A percentile compares a stretch with the other conserved stretches of the same genome.
These are phyloP conservation scores for Begonia fuchsioides DNA, from an alignment of 306 rosid species.

Conservation along the genomic window DNA sequence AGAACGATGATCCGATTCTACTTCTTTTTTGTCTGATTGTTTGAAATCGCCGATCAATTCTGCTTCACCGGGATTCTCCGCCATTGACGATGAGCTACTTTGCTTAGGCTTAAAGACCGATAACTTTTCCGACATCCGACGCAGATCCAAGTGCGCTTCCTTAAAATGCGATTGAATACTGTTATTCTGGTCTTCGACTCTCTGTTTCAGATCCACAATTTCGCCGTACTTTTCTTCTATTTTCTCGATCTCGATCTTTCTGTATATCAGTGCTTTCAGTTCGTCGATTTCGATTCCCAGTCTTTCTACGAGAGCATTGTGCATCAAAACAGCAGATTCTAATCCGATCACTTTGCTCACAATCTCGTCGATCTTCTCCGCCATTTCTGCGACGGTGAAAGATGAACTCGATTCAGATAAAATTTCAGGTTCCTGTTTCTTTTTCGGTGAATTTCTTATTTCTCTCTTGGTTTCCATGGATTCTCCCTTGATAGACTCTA, in stretches of 20 bases:
- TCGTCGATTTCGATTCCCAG: slow-evolving; percentile 53
- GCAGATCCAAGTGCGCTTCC: slow-evolving; percentile 40
- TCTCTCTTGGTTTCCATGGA: slow-evolving; percentile 16
- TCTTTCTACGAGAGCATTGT: slow-evolving; percentile 45
- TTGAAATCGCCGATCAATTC: neutral
- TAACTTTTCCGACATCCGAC: slow-evolving; percentile 40
- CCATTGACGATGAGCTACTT: slow-evolving; percentile 1
- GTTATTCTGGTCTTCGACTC: slow-evolving; percentile 37
- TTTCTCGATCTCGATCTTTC: slow-evolving; percentile 37
- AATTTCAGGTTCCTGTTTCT: slow-evolving; percentile 29
- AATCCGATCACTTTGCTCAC: slow-evolving; percentile 62
- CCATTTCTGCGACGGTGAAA: slow-evolving; percentile 58
- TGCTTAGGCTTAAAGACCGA: slow-evolving; percentile 24
- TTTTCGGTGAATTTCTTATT: slow-evolving; percentile 8
- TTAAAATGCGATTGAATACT: slow-evolving; percentile 46
- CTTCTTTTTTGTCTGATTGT: slow-evolving; percentile 10
- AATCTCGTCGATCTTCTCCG: slow-evolving; percentile 70
- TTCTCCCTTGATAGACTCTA: slow-evolving; percentile 29
- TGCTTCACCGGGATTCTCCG: slow-evolving; percentile 12
- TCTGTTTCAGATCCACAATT: slow-evolving; percentile 37
- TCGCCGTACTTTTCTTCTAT: slow-evolving; percentile 43
- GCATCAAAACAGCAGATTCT: slow-evolving; percentile 64
- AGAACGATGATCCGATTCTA: slow-evolving; percentile 11
- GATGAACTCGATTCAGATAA: slow-evolving; percentile 35
- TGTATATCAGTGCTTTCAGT: slow-evolving; percentile 46